Conservation (phyloP, 768 basidiomycete species). For the Termitomyces sp. region DNA sequence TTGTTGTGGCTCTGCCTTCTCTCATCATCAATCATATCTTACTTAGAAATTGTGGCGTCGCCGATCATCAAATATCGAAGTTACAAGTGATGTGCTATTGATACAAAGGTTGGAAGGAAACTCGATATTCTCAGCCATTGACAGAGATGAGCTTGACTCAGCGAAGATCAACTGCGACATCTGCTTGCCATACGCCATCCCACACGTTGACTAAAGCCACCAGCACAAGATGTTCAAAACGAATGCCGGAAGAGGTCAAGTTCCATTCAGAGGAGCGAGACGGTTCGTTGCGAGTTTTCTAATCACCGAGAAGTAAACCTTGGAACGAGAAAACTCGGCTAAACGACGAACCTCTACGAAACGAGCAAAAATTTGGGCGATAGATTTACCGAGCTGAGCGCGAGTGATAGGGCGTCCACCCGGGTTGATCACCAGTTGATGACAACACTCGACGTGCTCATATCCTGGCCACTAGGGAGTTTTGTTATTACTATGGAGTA, state of each 20-base stretch:
- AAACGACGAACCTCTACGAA: slow-evolving; percentile 32
- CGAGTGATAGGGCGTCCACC: slow-evolving; percentile 34
- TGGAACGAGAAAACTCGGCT: background rate
- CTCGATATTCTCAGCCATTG: background rate
- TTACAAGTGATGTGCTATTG: background rate
- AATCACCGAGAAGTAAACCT: background rate
- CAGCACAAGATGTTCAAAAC: slow-evolving; percentile 38
- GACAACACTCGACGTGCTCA: slow-evolving; percentile 31
- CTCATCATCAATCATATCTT: too few relatives aligned
- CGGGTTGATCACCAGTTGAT: slow-evolving; percentile 27
- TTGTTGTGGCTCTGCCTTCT: too few relatives aligned
- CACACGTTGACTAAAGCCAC: slow-evolving; percentile 33
- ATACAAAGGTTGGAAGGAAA: background rate
- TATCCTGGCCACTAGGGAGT: slow-evolving; percentile 44
- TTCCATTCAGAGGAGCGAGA: slow-evolving; percentile 21
- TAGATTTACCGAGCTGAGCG: slow-evolving; percentile 29
- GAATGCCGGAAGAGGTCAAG: slow-evolving; percentile 27
- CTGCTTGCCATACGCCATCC: slow-evolving; percentile 46
- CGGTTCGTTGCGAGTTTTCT: background rate
- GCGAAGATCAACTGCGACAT: slow-evolving; percentile 31
- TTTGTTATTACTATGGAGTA: background rate
- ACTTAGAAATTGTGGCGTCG: background rate
- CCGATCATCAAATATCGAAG: background rate
- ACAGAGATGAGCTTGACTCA: background rate
- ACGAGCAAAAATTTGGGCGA: slow-evolving; percentile 32